Conservation (phyloP, 202 grass and related monocot species). For the Dendrocalamus latiflorus region DNA sequence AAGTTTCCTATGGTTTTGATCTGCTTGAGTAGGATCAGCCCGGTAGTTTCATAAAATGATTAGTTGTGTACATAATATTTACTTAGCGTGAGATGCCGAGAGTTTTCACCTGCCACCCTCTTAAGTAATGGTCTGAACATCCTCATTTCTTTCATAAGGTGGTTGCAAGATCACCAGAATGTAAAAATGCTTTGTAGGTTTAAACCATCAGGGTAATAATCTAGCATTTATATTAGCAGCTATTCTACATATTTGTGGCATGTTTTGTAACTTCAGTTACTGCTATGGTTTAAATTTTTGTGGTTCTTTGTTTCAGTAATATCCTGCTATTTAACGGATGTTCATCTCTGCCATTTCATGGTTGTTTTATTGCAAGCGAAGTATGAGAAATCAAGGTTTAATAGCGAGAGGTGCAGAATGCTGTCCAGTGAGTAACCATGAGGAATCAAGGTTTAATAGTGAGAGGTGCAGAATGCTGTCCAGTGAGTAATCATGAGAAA, state of each 20-base stretch:
- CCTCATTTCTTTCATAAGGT: constrained; percentile 20
- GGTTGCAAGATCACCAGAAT: constrained; percentile 33
- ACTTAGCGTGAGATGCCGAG: constrained; percentile 25
- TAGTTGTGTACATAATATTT: constrained; percentile 69
- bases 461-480: too few species aligned
- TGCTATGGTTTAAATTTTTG: too few species aligned
- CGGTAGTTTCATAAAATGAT: constrained; percentile 11
- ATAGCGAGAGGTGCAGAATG: too few species aligned
- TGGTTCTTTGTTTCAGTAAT: too few species aligned
- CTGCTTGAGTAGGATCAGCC: constrained; percentile 10
- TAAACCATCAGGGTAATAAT: constrained; percentile 16
- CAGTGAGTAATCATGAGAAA: too few species aligned
- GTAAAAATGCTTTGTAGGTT: constrained; percentile 23
- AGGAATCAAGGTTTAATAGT: too few species aligned
- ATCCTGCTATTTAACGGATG: too few species aligned
- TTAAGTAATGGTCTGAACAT: neutral
- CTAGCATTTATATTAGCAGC: neutral
- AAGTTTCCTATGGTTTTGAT: neutral
- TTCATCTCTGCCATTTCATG: too few species aligned
- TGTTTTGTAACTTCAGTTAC: too few species aligned
- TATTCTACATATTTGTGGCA: neutral
- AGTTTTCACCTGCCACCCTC: neutral
- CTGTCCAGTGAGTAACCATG: too few species aligned
- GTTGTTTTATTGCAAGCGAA: too few species aligned
- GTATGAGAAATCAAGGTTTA: neutral